Conservation (phyloP, 2,329 filamentous ascomycete genomes). For the Rhynchosporium graminicola region DNA sequence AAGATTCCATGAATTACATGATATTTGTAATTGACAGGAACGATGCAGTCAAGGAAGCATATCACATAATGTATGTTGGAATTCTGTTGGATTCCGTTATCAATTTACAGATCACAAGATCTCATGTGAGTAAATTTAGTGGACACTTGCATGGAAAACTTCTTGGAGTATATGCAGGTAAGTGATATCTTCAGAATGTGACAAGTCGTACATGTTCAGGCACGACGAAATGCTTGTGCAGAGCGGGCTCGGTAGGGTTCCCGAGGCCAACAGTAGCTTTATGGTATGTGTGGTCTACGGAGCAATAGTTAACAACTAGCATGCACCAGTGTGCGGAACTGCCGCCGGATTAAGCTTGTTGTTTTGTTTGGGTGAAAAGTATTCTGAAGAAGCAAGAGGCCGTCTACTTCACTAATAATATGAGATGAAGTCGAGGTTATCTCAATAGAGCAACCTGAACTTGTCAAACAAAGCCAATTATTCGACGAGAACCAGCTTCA, state of each 20-base stretch:
- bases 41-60: too few species aligned
- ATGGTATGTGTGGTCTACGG: not conserved
- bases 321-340: not conserved
- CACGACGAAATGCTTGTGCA: constrained; percentile 5
- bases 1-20: too few species aligned
- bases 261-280: constrained; percentile 8
- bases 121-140: not conserved
- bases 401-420: too few species aligned
- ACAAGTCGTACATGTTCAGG: constrained; percentile 7
- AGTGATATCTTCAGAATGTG: not conserved
- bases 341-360: not conserved
- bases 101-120: not conserved
- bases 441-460: too few species aligned
- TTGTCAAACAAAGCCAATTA: too few species aligned
- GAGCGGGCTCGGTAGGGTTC: not conserved
- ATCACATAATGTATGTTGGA: too few species aligned
- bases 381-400: too few species aligned
- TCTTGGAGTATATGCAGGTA: not conserved
- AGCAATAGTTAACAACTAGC: not conserved
- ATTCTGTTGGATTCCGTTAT: too few species aligned
- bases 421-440: too few species aligned
- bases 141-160: not conserved
- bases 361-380: too few species aligned
- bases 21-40: too few species aligned
- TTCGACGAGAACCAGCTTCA: not conserved